These are phyloP conservation scores for Melastoma malabathricum DNA, from an alignment of 345 rosid species.

Conservation along the genomic window DNA sequence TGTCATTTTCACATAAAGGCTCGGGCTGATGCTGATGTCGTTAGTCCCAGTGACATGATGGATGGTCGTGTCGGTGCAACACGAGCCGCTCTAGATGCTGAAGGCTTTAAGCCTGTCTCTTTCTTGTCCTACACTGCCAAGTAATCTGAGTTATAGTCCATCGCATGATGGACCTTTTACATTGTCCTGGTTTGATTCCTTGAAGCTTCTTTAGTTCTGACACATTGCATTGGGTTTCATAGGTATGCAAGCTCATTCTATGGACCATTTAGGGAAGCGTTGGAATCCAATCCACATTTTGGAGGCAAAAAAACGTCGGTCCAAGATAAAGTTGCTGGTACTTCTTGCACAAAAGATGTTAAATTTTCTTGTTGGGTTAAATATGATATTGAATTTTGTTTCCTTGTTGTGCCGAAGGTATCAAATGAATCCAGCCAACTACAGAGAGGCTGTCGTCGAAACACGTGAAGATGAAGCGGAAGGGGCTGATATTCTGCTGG, in stretches of 20 bases:
- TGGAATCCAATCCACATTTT: constrained; percentile 88
- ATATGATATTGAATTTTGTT: constrained; percentile 4
- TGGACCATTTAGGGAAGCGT: constrained; percentile 91
- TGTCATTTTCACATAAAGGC: constrained; percentile 24
- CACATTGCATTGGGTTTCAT: constrained; percentile 6
- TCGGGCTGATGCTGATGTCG: constrained; percentile 91
- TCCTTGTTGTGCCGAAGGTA: constrained; percentile 44
- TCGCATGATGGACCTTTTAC: no score
- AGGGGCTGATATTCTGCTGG: constrained; percentile 97
- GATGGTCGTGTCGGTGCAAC: constrained; percentile 91
- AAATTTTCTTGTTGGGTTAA: no score
- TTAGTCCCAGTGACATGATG: constrained; percentile 99
- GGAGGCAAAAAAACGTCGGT: constrained; percentile 90
- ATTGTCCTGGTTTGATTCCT: no score
- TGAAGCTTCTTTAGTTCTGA: no score
- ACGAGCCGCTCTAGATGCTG: constrained; percentile 80
- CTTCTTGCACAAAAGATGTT: no score
- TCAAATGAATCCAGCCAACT: constrained; percentile 96
- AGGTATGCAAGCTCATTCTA: constrained; percentile 95
- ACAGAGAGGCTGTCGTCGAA: constrained; percentile 84
- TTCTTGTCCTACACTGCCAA: constrained; percentile 98
- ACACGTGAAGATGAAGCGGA: constrained; percentile 77
- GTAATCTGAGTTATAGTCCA: constrained; percentile 16
- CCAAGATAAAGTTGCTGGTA: neutral
- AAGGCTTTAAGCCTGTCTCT: constrained; percentile 84